Conservation (phyloP, 2,329 filamentous ascomycete genomes). For the Hypoxylon sp. region DNA sequence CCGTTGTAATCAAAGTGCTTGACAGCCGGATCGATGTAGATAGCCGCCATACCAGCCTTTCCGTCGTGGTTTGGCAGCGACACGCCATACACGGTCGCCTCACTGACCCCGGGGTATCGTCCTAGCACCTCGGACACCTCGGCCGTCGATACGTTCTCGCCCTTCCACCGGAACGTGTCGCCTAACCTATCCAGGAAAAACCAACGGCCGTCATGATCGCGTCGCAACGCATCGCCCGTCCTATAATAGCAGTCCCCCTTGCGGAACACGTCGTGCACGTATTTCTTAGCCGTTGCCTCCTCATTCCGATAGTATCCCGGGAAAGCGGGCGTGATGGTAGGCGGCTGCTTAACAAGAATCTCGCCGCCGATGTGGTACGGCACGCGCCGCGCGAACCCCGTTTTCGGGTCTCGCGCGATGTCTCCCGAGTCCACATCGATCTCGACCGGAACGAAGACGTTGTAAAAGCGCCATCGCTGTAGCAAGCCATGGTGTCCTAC, state of each 20-base stretch:
- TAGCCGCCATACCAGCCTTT: conserved; percentile 74
- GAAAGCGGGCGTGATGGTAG: conserved; percentile 71
- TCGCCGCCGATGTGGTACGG: conserved; percentile 80
- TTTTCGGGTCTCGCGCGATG: conserved; percentile 75
- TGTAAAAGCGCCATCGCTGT: conserved; percentile 65
- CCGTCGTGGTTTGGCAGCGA: conserved; percentile 76
- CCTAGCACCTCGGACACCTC: conserved; percentile 77
- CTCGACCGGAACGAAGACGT: conserved; percentile 75
- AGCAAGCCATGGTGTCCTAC: conserved; percentile 81
- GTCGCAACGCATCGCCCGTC: conserved; percentile 75
- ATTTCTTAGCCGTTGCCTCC: conserved; percentile 76
- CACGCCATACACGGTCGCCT: conserved; percentile 81
- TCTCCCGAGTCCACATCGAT: conserved; percentile 78
- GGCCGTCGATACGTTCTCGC: conserved; percentile 76
- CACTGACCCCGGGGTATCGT: conserved; percentile 69
- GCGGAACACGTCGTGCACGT: conserved; percentile 73
- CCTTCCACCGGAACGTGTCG: conserved; percentile 83
- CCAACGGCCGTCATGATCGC: conserved; percentile 74
- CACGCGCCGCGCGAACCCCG: conserved; percentile 75
- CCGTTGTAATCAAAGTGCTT: conserved; percentile 71
- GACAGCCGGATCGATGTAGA: conserved; percentile 68
- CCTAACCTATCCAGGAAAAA: conserved; percentile 79
- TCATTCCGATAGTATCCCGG: conserved; percentile 78
- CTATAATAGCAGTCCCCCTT: conserved; percentile 79
- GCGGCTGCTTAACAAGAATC: conserved; percentile 72